These are phyloP conservation scores for Pichia manshurica DNA, from an alignment of 805 yeast species.

Conservation along the genomic window DNA sequence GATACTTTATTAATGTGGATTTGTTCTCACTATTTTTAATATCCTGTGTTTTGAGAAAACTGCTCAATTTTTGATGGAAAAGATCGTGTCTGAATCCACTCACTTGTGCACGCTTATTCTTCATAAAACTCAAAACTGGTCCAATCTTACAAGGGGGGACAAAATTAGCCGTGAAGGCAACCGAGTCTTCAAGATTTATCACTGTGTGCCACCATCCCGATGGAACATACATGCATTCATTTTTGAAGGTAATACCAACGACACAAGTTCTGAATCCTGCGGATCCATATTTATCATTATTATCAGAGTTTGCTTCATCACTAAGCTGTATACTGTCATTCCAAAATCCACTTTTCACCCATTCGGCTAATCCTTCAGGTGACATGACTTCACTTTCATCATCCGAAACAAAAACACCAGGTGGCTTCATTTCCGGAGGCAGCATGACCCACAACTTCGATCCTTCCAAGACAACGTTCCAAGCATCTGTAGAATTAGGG, in stretches of 20 bases:
- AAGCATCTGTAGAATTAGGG: slow-evolving; percentile 85
- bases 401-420: slow-evolving; percentile 74
- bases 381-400: slow-evolving; percentile 85
- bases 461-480: slow-evolving; percentile 79
- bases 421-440: slow-evolving; percentile 71
- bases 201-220: slow-evolving; percentile 98
- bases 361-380: slow-evolving; percentile 89
- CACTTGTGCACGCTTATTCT: slow-evolving; percentile 61
- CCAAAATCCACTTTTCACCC: slow-evolving; percentile 80
- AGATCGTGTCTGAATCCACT: slow-evolving; percentile 70
- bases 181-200: slow-evolving; percentile 74
- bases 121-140: slow-evolving; percentile 61
- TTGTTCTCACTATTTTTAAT: slow-evolving; percentile 15
- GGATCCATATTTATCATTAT: slow-evolving; percentile 5
- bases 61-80: slow-evolving; percentile 34
- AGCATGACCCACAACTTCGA: slow-evolving; percentile 83
- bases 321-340: slow-evolving; percentile 56
- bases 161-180: slow-evolving; percentile 86
- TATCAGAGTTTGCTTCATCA: slow-evolving; percentile 26
- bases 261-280: slow-evolving; percentile 36
- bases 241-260: slow-evolving; percentile 72
- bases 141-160: slow-evolving; percentile 61
- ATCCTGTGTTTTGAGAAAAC: slow-evolving; percentile 23
- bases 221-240: slow-evolving; percentile 85
- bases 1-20: slow-evolving; percentile 9